A percentile compares a stretch with the other conserved stretches of the same genome.
Evolutionary conservation across 2,329 filamentous ascomycete species (phyloP).

Genomic region (Aspergillus spinulosporus): DNA sequence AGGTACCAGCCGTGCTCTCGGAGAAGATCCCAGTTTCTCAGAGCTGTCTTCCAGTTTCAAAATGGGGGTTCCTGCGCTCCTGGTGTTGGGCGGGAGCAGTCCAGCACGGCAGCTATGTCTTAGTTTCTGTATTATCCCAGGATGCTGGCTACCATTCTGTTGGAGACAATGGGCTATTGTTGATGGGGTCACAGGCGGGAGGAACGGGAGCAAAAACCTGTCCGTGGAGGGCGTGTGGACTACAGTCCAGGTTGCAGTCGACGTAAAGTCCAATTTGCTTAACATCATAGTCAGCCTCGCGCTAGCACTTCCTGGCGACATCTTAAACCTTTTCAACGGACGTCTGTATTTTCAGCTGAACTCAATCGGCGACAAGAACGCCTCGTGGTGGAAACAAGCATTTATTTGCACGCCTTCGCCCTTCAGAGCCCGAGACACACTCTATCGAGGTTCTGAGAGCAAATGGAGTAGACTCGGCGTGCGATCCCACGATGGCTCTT

Average conservation of each 20-base stretch:
- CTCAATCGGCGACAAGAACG: slow-evolving; percentile 21
- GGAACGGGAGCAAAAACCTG: background rate
- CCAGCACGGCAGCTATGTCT: no score
- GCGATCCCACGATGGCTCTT: no score
- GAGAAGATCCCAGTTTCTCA: background rate
- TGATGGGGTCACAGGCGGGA: background rate
- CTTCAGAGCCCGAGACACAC: slow-evolving; percentile 43
- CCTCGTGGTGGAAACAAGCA: background rate
- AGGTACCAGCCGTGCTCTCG: background rate
- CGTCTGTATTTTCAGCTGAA: slow-evolving; percentile 16
- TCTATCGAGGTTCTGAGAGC: slow-evolving; percentile 50
- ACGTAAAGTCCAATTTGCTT: background rate
- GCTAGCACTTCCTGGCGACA: slow-evolving; percentile 1
- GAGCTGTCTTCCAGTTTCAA: background rate
- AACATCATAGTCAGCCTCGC: background rate
- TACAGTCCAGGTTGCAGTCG: background rate
- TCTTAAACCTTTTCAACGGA: background rate
- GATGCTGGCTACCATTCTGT: no score
- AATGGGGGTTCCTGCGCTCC: background rate
- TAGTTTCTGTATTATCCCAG: no score
- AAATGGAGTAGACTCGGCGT: no score
- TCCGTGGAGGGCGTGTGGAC: background rate
- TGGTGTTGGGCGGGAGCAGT: background rate
- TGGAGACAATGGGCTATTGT: no score
- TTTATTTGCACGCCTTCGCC: slow-evolving; percentile 14